phyloP scores from a whole-genome alignment of 805 yeast genomes.

The Cyberlindnera xylosilytica region DNA sequence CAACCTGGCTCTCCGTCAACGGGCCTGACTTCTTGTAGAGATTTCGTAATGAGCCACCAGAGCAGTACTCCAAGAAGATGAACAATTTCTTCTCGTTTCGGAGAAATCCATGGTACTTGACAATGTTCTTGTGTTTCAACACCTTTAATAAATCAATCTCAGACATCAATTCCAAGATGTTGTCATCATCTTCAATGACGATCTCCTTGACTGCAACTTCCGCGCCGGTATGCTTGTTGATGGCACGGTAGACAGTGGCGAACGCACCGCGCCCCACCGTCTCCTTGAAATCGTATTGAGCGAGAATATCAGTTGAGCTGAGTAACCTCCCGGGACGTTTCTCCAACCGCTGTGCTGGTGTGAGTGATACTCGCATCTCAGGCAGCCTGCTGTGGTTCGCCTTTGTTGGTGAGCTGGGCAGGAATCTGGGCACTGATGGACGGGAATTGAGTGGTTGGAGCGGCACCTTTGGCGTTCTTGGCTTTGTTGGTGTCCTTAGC shows the following conservation, averaged over 20 bases:
- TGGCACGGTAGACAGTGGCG: constrained; percentile 80
- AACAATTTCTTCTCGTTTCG: constrained; percentile 64
- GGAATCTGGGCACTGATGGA: constrained; percentile 8
- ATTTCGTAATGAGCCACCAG: constrained; percentile 61
- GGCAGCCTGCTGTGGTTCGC: constrained; percentile 2
- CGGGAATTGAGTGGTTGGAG: constrained; percentile 17
- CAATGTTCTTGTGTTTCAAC: constrained; percentile 84
- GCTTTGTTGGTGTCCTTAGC: constrained; percentile 25
- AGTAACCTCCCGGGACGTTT: constrained; percentile 34
- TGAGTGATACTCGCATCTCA: constrained; percentile 27
- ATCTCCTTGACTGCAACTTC: constrained; percentile 81
- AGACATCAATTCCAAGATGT: constrained; percentile 47
- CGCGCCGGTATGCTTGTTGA: constrained; percentile 60
- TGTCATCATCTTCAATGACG: constrained; percentile 67
- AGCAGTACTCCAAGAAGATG: constrained; percentile 73
- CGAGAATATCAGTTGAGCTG: constrained; percentile 26
- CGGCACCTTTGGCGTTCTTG: constrained; percentile 8
- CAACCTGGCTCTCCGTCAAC: constrained; percentile 60
- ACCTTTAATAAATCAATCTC: constrained; percentile 78
- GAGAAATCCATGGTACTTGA: constrained; percentile 88
- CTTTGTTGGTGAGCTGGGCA: constrained; percentile 18
- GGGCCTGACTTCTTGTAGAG: constrained; percentile 31
- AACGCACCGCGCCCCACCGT: constrained; percentile 88
- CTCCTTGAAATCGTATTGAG: constrained; percentile 50
- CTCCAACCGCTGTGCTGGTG: constrained; percentile 52